A percentile compares a stretch with the other conserved stretches of the same genome.
phyloP scores from a whole-genome alignment of 495 filamentous ascomycete species.

The Aspergillus kassunensis region DNA sequence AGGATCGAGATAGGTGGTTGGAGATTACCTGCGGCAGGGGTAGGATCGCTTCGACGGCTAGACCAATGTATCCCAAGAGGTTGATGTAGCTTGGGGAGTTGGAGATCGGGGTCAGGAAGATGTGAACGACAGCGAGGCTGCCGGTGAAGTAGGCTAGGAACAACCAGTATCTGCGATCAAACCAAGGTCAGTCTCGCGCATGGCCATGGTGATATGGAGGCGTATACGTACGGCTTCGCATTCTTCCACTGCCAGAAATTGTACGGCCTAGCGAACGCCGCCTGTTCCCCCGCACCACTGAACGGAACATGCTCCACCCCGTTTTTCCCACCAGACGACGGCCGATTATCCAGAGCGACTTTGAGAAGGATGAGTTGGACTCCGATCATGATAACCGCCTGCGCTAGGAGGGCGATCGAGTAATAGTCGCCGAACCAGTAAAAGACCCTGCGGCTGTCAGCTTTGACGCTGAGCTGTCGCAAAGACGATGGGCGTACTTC shows the following conservation, averaged over 20 bases:
- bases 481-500: conserved; percentile 60
- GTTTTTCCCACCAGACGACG: conserved; percentile 55
- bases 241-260: conserved; percentile 93
- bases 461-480: no score
- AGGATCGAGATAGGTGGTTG: conserved; percentile 74
- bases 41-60: conserved; percentile 83
- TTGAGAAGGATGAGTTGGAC: conserved; percentile 83
- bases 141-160: conserved; percentile 72
- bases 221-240: conserved; percentile 62
- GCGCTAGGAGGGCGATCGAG: conserved; percentile 72
- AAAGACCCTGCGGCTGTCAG: conserved; percentile 60
- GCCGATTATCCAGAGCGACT: conserved; percentile 84
- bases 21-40: conserved; percentile 84
- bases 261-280: conserved; percentile 59
- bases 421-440: conserved; percentile 92
- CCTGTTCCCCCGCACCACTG: conserved; percentile 24
- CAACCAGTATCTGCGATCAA: conserved; percentile 69
- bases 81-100: conserved; percentile 63
- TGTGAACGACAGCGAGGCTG: conserved; percentile 62
- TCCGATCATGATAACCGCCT: conserved; percentile 80
- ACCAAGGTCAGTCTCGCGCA: neutral
- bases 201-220: neutral
- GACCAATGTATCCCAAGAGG: conserved; percentile 75
- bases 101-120: conserved; percentile 62
- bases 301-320: conserved; percentile 46